These are phyloP conservation scores for Clarireedia homoeocarpa DNA, from an alignment of 2,329 filamentous ascomycete genomes.

Conservation along the genomic window DNA sequence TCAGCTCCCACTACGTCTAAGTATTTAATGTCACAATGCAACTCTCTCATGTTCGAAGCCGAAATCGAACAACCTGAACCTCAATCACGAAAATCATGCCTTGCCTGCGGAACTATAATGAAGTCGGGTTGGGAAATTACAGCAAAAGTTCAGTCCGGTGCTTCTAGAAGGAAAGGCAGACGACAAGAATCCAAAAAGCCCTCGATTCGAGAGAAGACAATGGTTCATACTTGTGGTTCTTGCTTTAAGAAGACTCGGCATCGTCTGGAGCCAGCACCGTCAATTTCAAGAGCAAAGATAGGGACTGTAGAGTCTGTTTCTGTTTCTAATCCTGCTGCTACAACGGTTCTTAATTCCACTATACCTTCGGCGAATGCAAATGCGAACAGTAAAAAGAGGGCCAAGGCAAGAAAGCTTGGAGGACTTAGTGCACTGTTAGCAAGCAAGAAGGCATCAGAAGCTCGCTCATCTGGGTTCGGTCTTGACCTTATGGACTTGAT, in stretches of 20 bases:
- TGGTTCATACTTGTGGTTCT: conserved; percentile 25
- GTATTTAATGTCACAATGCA: conserved; percentile 48
- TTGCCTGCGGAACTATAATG: conserved; percentile 53
- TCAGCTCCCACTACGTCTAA: conserved; percentile 50
- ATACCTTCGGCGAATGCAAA: conserved; percentile 42
- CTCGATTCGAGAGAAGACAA: conserved; percentile 9
- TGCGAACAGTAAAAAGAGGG: conserved; percentile 56
- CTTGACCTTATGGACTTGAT: conserved; percentile 35
- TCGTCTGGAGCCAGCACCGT: conserved; percentile 9
- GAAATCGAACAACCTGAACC: conserved; percentile 37
- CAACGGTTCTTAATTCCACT: conserved; percentile 19
- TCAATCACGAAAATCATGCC: conserved; percentile 49
- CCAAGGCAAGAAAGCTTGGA: conserved; percentile 53
- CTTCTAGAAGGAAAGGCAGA: background rate
- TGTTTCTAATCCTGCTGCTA: background rate
- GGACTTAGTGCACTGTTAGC: conserved; percentile 56
- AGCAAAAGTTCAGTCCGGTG: conserved; percentile 12
- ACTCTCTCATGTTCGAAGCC: conserved; percentile 41
- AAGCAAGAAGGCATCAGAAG: conserved; percentile 20
- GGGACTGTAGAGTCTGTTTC: background rate
- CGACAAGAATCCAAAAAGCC: background rate
- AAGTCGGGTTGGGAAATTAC: conserved; percentile 36
- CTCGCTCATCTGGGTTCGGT: conserved; percentile 21
- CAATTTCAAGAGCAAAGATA: background rate
- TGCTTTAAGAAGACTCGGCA: conserved; percentile 24